Evolutionary conservation across 2,329 filamentous ascomycete genomes (phyloP), one percentile per base, ranked within the genome.

Genomic region (Nigrograna mackinnonii): DNA sequence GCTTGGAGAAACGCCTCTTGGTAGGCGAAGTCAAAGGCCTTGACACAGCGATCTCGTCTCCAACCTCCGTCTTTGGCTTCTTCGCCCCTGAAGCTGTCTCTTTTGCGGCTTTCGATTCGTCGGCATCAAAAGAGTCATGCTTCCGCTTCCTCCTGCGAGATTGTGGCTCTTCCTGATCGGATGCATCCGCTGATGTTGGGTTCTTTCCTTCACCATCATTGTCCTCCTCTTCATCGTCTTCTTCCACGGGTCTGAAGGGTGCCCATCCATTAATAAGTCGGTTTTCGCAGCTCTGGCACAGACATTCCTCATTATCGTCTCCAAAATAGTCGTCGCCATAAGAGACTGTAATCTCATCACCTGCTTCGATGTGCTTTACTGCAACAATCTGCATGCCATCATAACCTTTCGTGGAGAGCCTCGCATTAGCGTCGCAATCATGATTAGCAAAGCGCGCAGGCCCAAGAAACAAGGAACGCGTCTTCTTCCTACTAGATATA

Each of bases 271-370:
- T 97, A 39, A 79, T 78, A 43, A 82, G 73, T 3, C 77, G 74
- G 17, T 79, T 76, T 70, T 99, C 94, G 66, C 94, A 99, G 0
- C 88, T 94, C 55, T 80, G 79, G 67, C 94, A 99, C 2, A 99
- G 75, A 64, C 94, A 99, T 64, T 99, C 94, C 67, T 91, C 91
- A 55, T 99, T 99, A 64, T 91, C 84, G 33, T 90, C 85, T 2
- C 94, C 94, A 71, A 99, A 99, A 67, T 99, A 99, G 62, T 89
- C 91, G 14, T 95, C 91, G 18, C 92, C 91, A 60, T 99, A 99
- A 0, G 87, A 92, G 0, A 99, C 94, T 0, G 94, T 99, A 46
- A 99, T 95, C 67, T 99, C 94, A 47, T 99, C 91, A 3, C 91
- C 94, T 1, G 87, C 76, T 9, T 86, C 81, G 47, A 99, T 97